Evolutionary conservation across 2,329 filamentous ascomycete species (phyloP).

Genomic region (Dothistroma septosporum): DNA sequence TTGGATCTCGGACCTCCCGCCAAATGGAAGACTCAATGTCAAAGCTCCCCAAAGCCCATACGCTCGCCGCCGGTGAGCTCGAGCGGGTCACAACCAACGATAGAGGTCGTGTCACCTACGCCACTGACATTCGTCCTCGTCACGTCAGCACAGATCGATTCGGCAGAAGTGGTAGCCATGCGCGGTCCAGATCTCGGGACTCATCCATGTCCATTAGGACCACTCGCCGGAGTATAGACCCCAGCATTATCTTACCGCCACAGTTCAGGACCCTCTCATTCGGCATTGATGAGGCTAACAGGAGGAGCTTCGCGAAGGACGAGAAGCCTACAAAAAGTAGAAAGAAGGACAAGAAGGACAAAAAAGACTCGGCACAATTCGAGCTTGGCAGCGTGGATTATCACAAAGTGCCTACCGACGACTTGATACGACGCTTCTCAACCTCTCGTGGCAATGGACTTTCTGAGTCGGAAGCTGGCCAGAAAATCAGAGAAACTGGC

Average conservation of each 20-base stretch:
- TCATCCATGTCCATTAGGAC: slow-evolving; percentile 36
- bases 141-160: slow-evolving; percentile 13
- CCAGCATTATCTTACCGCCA: slow-evolving; percentile 42
- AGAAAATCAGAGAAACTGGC: slow-evolving; percentile 58
- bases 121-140: slow-evolving; percentile 12
- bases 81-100: slow-evolving; percentile 11
- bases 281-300: slow-evolving; percentile 38
- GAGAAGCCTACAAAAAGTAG: slow-evolving; percentile 3
- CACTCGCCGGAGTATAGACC: slow-evolving; percentile 40
- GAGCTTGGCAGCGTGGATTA: slow-evolving; percentile 55
- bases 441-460: slow-evolving; percentile 57
- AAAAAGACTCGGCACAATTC: slow-evolving; percentile 30
- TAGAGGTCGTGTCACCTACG: slow-evolving; percentile 23
- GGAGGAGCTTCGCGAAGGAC: slow-evolving; percentile 27
- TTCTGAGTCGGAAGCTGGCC: slow-evolving; percentile 54
- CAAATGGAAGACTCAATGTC: slow-evolving; percentile 7
- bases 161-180: slow-evolving; percentile 9
- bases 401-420: slow-evolving; percentile 58
- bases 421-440: slow-evolving; percentile 57
- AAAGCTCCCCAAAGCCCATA: slow-evolving; percentile 14
- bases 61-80: slow-evolving; percentile 9
- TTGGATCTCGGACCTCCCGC: neutral
- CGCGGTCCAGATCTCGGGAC: slow-evolving; percentile 27
- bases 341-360: slow-evolving; percentile 26
- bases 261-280: slow-evolving; percentile 45